A percentile compares a stretch with the other conserved stretches of the same genome.
These are phyloP conservation scores for Pecoramyces ruminantium DNA, from an alignment of 192 early-diverging fungal genomes.

Conservation along the genomic window DNA sequence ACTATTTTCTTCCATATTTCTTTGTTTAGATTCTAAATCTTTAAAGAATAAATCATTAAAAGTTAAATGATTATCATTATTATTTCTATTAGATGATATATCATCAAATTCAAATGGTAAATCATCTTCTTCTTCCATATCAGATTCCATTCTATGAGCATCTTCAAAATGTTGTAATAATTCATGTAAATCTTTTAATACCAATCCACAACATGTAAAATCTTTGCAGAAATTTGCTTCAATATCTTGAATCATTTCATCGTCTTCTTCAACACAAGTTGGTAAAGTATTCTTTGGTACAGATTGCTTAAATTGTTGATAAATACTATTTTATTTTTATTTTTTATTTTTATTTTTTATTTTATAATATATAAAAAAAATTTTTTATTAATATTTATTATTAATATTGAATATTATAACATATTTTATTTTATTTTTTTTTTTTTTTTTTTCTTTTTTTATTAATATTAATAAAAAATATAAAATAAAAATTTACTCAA, in stretches of 20 bases:
- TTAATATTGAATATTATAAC: no score
- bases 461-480: no score
- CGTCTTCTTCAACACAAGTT: background rate
- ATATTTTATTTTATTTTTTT: no score
- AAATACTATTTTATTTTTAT: background rate
- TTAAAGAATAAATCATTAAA: background rate
- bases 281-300: background rate
- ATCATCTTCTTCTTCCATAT: conserved; percentile 45
- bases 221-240: conserved; percentile 88
- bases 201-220: conserved; percentile 85
- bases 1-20: background rate
- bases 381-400: no score
- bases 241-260: conserved; percentile 36
- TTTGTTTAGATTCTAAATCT: background rate
- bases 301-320: background rate
- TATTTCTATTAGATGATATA: background rate
- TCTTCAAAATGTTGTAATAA: conserved; percentile 95
- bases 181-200: conserved; percentile 78
- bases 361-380: no score
- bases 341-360: no score
- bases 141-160: conserved; percentile 48
- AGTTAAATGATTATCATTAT: background rate
- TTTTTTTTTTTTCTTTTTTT: no score
- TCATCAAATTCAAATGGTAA: background rate
- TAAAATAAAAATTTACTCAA: background rate